phyloP scores from a whole-genome alignment of 495 filamentous ascomycete genomes.

The Aspergillus panamensis region DNA sequence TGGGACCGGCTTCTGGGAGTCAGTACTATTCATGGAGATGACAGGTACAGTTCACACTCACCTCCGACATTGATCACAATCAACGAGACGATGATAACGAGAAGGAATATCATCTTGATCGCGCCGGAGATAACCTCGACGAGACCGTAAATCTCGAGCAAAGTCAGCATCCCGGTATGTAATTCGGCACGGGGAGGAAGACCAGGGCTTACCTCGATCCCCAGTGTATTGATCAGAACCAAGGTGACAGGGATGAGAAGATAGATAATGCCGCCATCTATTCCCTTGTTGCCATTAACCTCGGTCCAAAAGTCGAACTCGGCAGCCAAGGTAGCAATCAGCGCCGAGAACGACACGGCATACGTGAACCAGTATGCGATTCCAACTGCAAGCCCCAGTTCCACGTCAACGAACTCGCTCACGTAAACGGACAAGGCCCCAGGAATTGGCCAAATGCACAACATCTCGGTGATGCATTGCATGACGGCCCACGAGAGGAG shows the following conservation, averaged over 20 bases:
- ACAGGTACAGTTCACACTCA: neutral
- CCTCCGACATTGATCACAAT: neutral
- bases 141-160: neutral
- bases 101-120: neutral
- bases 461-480: conserved; percentile 8
- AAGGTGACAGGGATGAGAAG: neutral
- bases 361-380: conserved; percentile 1
- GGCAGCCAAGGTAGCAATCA: conserved; percentile 2
- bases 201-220: neutral
- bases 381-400: conserved; percentile 2
- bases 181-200: neutral
- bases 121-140: neutral
- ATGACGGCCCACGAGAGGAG: conserved; percentile 1
- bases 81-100: neutral
- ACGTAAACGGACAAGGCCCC: conserved; percentile 2
- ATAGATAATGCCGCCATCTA: neutral
- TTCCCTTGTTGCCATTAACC: neutral
- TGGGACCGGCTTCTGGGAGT: neutral
- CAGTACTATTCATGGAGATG: neutral
- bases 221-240: neutral
- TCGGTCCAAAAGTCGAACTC: conserved; percentile 2
- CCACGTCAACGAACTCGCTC: conserved; percentile 3
- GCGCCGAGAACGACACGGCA: neutral
- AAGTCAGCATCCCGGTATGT: neutral
- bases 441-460: conserved; percentile 9